Conservation (phyloP, 108 stramenopile species). For the Pseudonitzschia multistriata region DNA sequence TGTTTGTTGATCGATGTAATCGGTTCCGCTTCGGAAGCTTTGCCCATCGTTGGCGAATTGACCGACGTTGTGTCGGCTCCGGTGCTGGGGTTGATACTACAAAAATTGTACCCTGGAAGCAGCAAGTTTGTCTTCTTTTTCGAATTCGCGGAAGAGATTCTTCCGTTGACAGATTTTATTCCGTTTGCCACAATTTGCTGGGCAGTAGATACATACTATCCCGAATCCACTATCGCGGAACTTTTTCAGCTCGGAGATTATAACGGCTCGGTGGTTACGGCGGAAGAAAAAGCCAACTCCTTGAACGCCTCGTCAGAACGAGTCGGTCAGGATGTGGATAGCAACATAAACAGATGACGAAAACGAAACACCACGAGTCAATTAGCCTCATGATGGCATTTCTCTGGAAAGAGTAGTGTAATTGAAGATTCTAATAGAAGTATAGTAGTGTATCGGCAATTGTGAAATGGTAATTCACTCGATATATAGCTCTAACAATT, state of each 20-base stretch:
- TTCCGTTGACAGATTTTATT: constrained; percentile 77
- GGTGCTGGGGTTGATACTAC: constrained; percentile 48
- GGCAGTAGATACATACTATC: constrained; percentile 66
- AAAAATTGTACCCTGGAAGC: constrained; percentile 46
- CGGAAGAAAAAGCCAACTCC: constrained; percentile 6
- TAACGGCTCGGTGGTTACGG: background rate
- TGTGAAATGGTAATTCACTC: no score
- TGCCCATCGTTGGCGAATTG: constrained; percentile 67
- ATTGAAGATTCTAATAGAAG: background rate
- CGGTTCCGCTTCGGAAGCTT: constrained; percentile 56
- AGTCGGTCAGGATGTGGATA: background rate
- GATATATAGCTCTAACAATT: no score
- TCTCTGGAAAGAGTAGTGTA: no score
- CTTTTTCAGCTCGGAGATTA: constrained; percentile 48
- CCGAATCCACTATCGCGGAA: constrained; percentile 50
- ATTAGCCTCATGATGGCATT: no score
- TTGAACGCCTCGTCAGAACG: background rate
- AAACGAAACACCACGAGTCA: no score
- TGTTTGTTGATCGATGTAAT: constrained; percentile 65
- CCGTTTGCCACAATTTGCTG: constrained; percentile 77
- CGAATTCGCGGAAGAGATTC: constrained; percentile 77
- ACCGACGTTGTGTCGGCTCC: constrained; percentile 67
- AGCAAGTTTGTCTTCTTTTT: constrained; percentile 64
- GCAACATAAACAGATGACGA: background rate
- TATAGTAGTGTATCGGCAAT: background rate